Base-by-base conservation (phyloP, 305 asterid genomes). In the Fraxinus velutina region DNA sequence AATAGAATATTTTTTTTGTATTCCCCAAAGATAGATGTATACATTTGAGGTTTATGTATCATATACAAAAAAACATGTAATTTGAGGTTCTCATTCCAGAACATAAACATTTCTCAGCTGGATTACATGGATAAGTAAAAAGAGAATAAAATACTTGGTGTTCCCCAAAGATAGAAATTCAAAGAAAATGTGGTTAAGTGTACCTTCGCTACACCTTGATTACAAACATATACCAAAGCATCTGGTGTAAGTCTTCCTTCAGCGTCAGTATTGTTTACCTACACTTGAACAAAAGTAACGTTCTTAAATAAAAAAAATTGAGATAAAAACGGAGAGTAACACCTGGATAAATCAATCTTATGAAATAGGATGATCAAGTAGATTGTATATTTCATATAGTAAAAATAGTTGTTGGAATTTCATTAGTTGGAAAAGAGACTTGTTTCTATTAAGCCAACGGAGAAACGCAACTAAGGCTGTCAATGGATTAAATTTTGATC, bases 191-290 rank as follows among this genome's bases (percentile, higher is more conserved):
- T 74, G 27, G 73, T 9, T 7, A 33, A 15, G 39, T n/a, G 78
- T 94, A 96, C 98, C 99, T 96, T 96, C 27, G 90, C 98, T 39
- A 85, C 97, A 39, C 99, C 97, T 90, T 94, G 98, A 88, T 94
- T 93, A 86, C 98, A 93, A 82, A 98, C 94, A 84, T 50, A 50
- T 50, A 50, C 60, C 60, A 50, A 50, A 50, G 60, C 60, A 50
- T 50, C 60, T 50, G 60, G 60, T 94, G 93, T 29, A 96, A 96
- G 97, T 70, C 99, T 87, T 32, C 99, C 99, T 89, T 96, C 99
- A 27, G 99, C 99, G 86, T 96, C 98, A 30, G 99, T 96, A 70
- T 96, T 96, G 89, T 94, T 96, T 73, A 95, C 99, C 99, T 93
- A 81, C 72, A 82, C 5, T 21, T 21, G 1, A 27, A 27, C 29